Evolutionary conservation across 306 rosid genomes (phyloP), one percentile per base, ranked within the genome.

Genomic region (Amphicarpaea edgeworthii): DNA sequence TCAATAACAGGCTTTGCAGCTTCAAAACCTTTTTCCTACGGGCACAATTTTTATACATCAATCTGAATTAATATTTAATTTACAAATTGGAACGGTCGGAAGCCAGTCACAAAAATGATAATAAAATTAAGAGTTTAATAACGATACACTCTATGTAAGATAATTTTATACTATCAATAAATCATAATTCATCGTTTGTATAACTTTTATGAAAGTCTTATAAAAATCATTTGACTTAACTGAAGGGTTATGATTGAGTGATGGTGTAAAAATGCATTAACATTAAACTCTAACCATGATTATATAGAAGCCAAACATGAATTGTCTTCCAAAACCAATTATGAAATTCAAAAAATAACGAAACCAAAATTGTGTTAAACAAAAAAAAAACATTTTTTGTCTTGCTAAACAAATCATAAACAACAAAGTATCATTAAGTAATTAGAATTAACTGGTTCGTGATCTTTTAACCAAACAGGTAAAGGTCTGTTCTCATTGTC

Each of bases 11-110:
- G 80, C 60, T 81, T 85, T 53, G 86, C 88, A 19, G 66, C 86
- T 77, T 88, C 88, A 73, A 79, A 76, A 50, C 69, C 85, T 83
- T 84, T 86, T 0, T 83, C 88, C 97, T 92, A 37, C 75, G 3
- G 43, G 55, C 40, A 28, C 40, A n/a, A 6, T 0, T 32, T 30
- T 38, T 16, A 47, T 3, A 68, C 6, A 38, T 34, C n/a, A n/a
- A n/a, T n/a, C 40, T 34, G 20, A 47, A 24, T 42, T 58, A 8
- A 57, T 17, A 40, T 50, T 34, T 11, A 17, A 77, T 11, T 20
- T 61, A 17, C 55, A 43, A 69, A 55, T 37, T 68, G 4, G 62
- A 61, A 15, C 6, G 20, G 20, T 47, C 20, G 54, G 20, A 17
- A n/a, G 54, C 8, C 20, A 47, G 20, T 47, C 0, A 20, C 20